Conservation (phyloP, 805 yeast genomes). For the Ogataea paraovalis region DNA sequence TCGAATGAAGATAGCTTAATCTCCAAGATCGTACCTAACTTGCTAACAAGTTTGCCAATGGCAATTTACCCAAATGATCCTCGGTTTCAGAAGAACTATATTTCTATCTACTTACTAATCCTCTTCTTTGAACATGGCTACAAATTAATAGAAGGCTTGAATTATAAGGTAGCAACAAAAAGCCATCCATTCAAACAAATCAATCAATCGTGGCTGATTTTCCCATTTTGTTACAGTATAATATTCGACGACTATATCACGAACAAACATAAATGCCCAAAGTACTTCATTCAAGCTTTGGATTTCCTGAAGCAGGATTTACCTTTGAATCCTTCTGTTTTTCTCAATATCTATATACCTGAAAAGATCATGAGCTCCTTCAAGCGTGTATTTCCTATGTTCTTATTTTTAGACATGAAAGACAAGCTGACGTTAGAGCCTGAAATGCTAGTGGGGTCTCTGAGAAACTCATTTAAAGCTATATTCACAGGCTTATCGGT, state of each 20-base stretch:
- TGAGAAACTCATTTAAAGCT: constrained; percentile 7
- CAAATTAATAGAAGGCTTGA: constrained; percentile 12
- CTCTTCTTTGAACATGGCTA: constrained; percentile 17
- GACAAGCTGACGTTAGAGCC: constrained; percentile 3
- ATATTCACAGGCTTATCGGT: constrained; percentile 11
- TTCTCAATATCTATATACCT: constrained; percentile 4
- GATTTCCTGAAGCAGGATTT: constrained; percentile 5
- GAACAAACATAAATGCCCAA: constrained; percentile 14
- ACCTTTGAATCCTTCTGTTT: neutral
- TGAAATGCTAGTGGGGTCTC: constrained; percentile 6
- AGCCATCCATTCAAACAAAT: constrained; percentile 2
- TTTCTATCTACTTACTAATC: constrained; percentile 15
- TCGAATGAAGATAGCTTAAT: neutral
- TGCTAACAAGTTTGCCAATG: constrained; percentile 11
- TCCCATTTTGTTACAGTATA: constrained; percentile 19
- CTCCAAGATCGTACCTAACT: constrained; percentile 5
- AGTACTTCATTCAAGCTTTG: constrained; percentile 11
- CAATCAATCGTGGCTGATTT: constrained; percentile 19
- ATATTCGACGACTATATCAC: constrained; percentile 12
- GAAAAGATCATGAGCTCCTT: constrained; percentile 10
- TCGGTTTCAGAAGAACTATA: constrained; percentile 13
- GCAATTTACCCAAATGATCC: constrained; percentile 13
- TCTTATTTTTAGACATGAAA: constrained; percentile 8
- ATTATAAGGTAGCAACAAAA: constrained; percentile 7
- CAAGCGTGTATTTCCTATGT: constrained; percentile 12